A percentile compares a stretch with the other conserved stretches of the same genome.
These are phyloP conservation scores for Alternaria sp. DNA, from an alignment of 2,329 filamentous ascomycete species.

Conservation along the genomic window DNA sequence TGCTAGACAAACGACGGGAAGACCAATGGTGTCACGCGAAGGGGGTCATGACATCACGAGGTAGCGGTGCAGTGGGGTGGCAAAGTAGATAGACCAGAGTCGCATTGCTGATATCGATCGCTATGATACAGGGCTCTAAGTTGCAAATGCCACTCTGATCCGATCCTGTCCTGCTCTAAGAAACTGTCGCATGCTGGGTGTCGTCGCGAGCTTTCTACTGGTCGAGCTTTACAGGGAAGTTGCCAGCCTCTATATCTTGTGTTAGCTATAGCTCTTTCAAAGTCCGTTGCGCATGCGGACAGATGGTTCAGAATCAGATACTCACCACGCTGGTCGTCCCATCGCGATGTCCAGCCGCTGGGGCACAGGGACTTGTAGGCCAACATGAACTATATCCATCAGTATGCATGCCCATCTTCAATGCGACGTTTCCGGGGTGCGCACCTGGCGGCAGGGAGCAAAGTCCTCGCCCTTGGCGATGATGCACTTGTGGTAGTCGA, in stretches of 20 bases:
- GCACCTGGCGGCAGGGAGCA: slow-evolving; percentile 93
- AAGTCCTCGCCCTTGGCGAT: slow-evolving; percentile 98
- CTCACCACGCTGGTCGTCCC: slow-evolving; percentile 90
- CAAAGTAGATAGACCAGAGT: slow-evolving; percentile 25
- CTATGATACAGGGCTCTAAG: slow-evolving; percentile 39
- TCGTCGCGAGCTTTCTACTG: slow-evolving; percentile 36
- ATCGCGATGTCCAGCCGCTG: slow-evolving; percentile 88
- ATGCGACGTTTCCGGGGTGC: neutral
- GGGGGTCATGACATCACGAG: slow-evolving; percentile 10
- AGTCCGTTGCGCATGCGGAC: neutral
- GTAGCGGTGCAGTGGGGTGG: neutral
- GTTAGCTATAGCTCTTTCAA: slow-evolving; percentile 6
- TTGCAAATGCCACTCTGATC: slow-evolving; percentile 31
- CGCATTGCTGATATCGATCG: slow-evolving; percentile 37
- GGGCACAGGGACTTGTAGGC: slow-evolving; percentile 98
- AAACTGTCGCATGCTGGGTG: slow-evolving; percentile 23
- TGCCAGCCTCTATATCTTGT: slow-evolving; percentile 34
- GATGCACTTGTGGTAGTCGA: slow-evolving; percentile 99
- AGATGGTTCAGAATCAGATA: no score
- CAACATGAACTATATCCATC: slow-evolving; percentile 77
- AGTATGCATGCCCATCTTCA: slow-evolving; percentile 9
- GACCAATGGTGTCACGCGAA: neutral
- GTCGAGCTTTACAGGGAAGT: slow-evolving; percentile 47
- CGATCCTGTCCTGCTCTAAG: slow-evolving; percentile 21
- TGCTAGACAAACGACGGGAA: neutral